These are phyloP conservation scores for Panicum virgatum DNA, from an alignment of 202 grass and related monocot species.

Conservation along the genomic window DNA sequence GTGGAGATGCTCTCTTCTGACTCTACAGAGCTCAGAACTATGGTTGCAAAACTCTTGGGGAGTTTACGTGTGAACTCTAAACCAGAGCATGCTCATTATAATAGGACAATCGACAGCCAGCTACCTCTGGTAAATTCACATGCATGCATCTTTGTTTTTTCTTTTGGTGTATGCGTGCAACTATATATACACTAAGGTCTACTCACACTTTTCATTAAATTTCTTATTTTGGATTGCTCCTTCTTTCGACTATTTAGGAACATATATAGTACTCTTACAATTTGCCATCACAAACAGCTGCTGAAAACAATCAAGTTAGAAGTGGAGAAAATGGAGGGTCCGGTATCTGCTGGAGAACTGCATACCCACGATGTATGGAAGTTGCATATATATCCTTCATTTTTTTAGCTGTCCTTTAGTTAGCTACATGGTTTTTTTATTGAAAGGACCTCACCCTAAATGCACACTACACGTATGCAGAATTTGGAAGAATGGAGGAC, in stretches of 20 bases:
- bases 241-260: background rate
- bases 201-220: background rate
- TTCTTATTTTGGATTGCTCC: background rate
- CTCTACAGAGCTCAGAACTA: background rate
- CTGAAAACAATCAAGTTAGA: conserved; percentile 12
- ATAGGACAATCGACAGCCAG: background rate
- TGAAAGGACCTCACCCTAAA: background rate
- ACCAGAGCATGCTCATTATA: background rate
- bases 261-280: background rate
- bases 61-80: background rate
- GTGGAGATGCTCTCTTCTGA: conserved; percentile 3
- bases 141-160: background rate
- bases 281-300: background rate
- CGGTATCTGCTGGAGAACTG: too few species aligned
- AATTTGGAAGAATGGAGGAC: conserved; percentile 11
- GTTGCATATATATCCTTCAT: background rate
- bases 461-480: background rate
- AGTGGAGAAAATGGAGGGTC: background rate
- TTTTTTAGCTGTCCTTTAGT: too few species aligned
- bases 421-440: too few species aligned
- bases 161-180: background rate
- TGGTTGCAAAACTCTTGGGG: background rate
- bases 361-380: background rate
- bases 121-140: conserved; percentile 7
- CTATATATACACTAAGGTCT: background rate